phyloP scores from a whole-genome alignment of 768 basidiomycete genomes.

The Xerocomellus chrysenteron region DNA sequence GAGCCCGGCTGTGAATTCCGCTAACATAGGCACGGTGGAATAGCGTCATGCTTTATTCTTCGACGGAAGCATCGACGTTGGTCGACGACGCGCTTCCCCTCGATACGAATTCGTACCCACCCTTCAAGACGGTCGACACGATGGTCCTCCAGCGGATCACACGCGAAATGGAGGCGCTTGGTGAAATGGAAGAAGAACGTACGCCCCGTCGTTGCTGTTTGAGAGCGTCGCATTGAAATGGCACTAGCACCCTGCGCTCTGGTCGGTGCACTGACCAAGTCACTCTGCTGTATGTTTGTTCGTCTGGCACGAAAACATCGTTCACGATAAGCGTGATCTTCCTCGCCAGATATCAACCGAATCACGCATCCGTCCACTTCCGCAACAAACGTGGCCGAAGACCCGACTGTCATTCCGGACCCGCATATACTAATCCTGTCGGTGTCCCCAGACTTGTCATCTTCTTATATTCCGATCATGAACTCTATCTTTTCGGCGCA shows the following conservation, averaged over 20 bases:
- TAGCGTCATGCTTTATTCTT: conserved; percentile 79
- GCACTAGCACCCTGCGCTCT: conserved; percentile 61
- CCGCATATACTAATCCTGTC: conserved; percentile 77
- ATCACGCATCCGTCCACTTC: conserved; percentile 39
- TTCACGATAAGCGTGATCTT: conserved; percentile 17
- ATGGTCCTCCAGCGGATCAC: conserved; percentile 60
- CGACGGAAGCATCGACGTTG: conserved; percentile 44
- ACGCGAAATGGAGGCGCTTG: conserved; percentile 57
- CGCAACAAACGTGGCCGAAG: conserved; percentile 28
- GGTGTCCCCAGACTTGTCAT: conserved; percentile 85
- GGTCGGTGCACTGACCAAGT: conserved; percentile 89
- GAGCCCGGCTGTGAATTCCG: not conserved
- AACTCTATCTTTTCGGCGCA: conserved; percentile 99
- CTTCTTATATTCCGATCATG: conserved; percentile 98
- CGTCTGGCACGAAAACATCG: not conserved
- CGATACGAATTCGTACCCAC: conserved; percentile 81
- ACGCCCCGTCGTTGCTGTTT: conserved; percentile 1
- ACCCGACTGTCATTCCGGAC: conserved; percentile 38
- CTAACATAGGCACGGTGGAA: not conserved
- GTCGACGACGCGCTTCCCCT: conserved; percentile 38
- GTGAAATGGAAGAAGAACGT: conserved; percentile 47
- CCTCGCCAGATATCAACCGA: conserved; percentile 65
- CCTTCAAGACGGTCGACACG: conserved; percentile 77
- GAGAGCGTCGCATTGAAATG: conserved; percentile 6
- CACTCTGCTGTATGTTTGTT: conserved; percentile 73